Percentiles rank a stretch among this genome's conserved stretches.
phyloP scores from a whole-genome alignment of 2,329 filamentous ascomycete species.

The Emmonsia crescens region DNA sequence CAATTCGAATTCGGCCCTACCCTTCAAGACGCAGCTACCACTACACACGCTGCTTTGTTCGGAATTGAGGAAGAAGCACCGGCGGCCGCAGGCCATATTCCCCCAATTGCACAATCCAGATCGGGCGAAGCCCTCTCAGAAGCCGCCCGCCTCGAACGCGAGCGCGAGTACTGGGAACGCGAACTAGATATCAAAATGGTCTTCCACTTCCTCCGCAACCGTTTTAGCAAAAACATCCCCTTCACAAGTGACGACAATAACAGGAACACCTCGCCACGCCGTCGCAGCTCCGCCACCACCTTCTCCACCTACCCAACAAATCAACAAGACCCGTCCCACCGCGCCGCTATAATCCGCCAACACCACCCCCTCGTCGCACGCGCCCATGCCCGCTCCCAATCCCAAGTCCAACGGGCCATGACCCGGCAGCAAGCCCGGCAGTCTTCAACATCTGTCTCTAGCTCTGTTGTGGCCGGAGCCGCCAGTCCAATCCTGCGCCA shows the following conservation, averaged over 20 bases:
- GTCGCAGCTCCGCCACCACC: slow-evolving; percentile 21
- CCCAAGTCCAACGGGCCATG: slow-evolving; percentile 21
- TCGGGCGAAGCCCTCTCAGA: slow-evolving; percentile 27
- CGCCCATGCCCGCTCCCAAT: slow-evolving; percentile 34
- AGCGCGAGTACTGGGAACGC: slow-evolving; percentile 80
- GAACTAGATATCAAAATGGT: slow-evolving; percentile 85
- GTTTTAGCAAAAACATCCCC: slow-evolving; percentile 48
- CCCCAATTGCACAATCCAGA: slow-evolving; percentile 12
- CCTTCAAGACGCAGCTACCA: slow-evolving; percentile 27
- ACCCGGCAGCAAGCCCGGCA: slow-evolving; percentile 15
- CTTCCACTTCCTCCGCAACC: slow-evolving; percentile 72
- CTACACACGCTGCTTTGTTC: slow-evolving; percentile 50
- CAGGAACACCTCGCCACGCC: slow-evolving; percentile 18
- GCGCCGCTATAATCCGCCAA: slow-evolving; percentile 73
- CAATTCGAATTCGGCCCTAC: slow-evolving; percentile 45
- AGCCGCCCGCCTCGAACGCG: slow-evolving; percentile 38
- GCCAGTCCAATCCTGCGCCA: slow-evolving; percentile 26
- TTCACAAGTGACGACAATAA: slow-evolving; percentile 30
- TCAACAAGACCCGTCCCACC: slow-evolving; percentile 55
- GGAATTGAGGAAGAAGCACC: slow-evolving; percentile 54
- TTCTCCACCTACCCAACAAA: slow-evolving; percentile 41
- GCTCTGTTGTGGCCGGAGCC: not conserved
- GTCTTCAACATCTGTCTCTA: slow-evolving; percentile 13
- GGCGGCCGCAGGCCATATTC: slow-evolving; percentile 1
- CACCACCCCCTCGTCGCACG: slow-evolving; percentile 76